phyloP scores from a whole-genome alignment of 768 basidiomycete genomes.

The Astraeus odoratus region DNA sequence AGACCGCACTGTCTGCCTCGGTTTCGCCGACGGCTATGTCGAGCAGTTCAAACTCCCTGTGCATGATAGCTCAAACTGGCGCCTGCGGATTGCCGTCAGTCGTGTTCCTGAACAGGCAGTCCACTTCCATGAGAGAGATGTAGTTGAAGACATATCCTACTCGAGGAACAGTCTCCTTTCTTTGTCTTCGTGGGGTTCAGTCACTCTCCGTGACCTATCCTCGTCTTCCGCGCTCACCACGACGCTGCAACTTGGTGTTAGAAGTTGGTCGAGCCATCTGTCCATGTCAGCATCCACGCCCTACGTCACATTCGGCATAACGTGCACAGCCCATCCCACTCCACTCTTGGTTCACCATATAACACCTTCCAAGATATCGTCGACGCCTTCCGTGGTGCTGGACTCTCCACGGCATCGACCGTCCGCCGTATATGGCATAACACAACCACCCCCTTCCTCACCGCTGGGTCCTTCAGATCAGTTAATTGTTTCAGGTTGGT shows the following conservation, averaged over 20 bases:
- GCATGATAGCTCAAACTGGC: constrained; percentile 3
- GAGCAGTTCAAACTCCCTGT: constrained; percentile 38
- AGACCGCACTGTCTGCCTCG: constrained; percentile 44
- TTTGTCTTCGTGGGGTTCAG: constrained; percentile 50
- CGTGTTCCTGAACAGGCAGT: constrained; percentile 17
- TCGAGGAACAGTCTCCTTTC: constrained; percentile 41
- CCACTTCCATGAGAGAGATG: constrained; percentile 36
- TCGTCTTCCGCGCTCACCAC: constrained; percentile 14
- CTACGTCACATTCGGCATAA: constrained; percentile 65
- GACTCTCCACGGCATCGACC: constrained; percentile 28
- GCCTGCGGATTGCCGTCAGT: constrained; percentile 16
- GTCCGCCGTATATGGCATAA: constrained; percentile 70
- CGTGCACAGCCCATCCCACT: constrained; percentile 26
- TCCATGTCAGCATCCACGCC: constrained; percentile 43
- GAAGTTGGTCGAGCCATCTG: constrained; percentile 61
- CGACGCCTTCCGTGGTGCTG: constrained; percentile 43
- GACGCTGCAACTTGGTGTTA: constrained; percentile 39
- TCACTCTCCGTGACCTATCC: constrained; percentile 30
- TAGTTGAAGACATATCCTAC: constrained; percentile 52
- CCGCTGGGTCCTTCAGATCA: constrained; percentile 68
- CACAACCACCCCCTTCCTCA: constrained; percentile 50
- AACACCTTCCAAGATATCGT: constrained; percentile 37
- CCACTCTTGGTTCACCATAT: constrained; percentile 58
- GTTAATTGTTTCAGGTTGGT: constrained; percentile 76
- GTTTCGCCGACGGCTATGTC: constrained; percentile 52